Evolutionary conservation across 768 basidiomycete species (phyloP), one percentile per base, ranked within the genome.

Genomic region (Neoboletus subvelutipes): DNA sequence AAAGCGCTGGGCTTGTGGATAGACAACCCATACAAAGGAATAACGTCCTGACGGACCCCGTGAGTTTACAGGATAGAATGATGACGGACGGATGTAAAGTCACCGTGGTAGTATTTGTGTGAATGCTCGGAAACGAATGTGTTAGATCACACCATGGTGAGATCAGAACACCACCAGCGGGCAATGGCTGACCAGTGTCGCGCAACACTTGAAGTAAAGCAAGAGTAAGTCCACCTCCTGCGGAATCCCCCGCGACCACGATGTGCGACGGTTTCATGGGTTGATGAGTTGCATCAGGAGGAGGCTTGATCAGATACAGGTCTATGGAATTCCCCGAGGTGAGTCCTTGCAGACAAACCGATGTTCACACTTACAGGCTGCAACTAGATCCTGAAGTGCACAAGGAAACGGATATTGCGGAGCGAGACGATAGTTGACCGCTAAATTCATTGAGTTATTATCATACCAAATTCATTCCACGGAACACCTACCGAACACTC

Each of bases 381-480:
- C 91, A 12, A 98, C 67, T 34, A 86, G 76, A 71, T 98, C 96
- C 64, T 97, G 94, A 8, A 98, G 73, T 1, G 88, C 92, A 61
- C 92, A 93, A 15, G 96, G 96, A 69, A 97, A 98, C 1, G 96
- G 96, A 64, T 96, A 98, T 73, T 98, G 96, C 0, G 96, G 96
- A 15, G 95, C 90, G n/a, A 95, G 82, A 39, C 89, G 82, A 65
- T 92, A 92, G 60, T 89, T 88, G 52, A 92, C 78, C 56, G 88
- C 88, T 90, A 57, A 12, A 33, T 50, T 61, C 64, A 62, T 52
- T 73, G 29, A 41, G 52, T 37, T n/a, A 48, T 60, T 22, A 55
- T 40, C 10, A 46, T 15, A 31, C 37, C 15, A 31, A 41, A 49
- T 3, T 20, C 10, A 20, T 8, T 4, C 4, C n/a, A 48, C 37